Percentiles rank a stretch among this genome's conserved stretches.
These are phyloP conservation scores for Coemansia sp. DNA, from an alignment of 192 early-diverging fungal species.

Conservation along the genomic window DNA sequence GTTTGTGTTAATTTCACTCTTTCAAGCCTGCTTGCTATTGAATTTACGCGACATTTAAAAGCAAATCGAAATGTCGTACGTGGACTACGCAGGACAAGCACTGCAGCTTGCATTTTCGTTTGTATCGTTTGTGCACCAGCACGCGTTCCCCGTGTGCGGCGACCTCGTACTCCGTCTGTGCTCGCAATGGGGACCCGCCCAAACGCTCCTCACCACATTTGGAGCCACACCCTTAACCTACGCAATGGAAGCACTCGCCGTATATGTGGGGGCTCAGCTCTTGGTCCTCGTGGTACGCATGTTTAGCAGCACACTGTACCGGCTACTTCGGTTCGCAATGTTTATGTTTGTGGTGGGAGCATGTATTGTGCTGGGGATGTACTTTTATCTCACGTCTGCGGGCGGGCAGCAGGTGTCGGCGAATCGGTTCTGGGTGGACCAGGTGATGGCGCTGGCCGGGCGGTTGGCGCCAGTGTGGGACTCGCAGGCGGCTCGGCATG, in stretches of 20 bases:
- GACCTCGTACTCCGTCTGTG: constrained; percentile 11
- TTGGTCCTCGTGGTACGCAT: constrained; percentile 13
- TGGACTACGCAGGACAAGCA: constrained; percentile 23
- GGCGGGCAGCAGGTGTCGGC: constrained; percentile 10
- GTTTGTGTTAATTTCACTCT: background rate
- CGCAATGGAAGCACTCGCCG: constrained; percentile 16
- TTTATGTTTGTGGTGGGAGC: constrained; percentile 10
- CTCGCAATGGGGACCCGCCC: constrained; percentile 31
- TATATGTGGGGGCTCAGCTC: constrained; percentile 16
- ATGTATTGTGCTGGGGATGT: constrained; percentile 27
- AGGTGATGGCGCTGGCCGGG: constrained; percentile 19
- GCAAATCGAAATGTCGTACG: constrained; percentile 19
- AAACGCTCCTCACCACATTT: constrained; percentile 13
- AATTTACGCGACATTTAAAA: background rate
- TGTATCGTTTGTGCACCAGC: constrained; percentile 15
- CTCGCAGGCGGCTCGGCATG: background rate
- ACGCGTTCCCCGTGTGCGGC: constrained; percentile 28
- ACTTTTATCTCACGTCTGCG: constrained; percentile 32
- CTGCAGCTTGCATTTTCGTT: constrained; percentile 11
- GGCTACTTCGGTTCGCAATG: constrained; percentile 24
- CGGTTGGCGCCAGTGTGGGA: constrained; percentile 23
- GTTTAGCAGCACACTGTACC: constrained; percentile 45
- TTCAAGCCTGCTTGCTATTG: background rate
- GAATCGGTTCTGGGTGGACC: constrained; percentile 27
- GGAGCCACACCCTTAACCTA: constrained; percentile 22